Percentiles rank a stretch among this genome's conserved stretches.
These are phyloP conservation scores for Jackrogersella minutella DNA, from an alignment of 495 filamentous ascomycete genomes.

Conservation along the genomic window DNA sequence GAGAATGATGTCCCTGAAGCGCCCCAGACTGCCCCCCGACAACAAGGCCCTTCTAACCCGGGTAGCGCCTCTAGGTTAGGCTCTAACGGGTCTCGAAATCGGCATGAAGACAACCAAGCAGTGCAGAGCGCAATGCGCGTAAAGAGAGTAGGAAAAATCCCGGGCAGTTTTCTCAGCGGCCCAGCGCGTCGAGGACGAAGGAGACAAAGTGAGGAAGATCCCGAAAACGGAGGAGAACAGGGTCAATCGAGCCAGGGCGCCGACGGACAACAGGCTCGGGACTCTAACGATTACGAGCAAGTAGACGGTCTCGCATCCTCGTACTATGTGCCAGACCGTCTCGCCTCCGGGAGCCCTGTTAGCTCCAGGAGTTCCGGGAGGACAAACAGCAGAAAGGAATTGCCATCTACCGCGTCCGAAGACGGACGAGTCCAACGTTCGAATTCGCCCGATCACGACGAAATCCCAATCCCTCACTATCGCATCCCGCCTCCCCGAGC, in stretches of 20 bases:
- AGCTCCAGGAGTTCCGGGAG: slow-evolving; percentile 49
- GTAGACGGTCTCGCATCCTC: slow-evolving; percentile 48
- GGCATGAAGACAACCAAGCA: slow-evolving; percentile 65
- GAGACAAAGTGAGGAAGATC: slow-evolving; percentile 78
- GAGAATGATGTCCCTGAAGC: slow-evolving; percentile 52
- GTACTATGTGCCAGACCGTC: slow-evolving; percentile 51
- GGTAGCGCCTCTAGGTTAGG: slow-evolving; percentile 61
- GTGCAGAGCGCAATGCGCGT: slow-evolving; percentile 73
- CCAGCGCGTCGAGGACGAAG: slow-evolving; percentile 76
- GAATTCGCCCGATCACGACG: slow-evolving; percentile 42
- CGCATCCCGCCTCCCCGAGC: slow-evolving; percentile 68
- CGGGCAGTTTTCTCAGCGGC: slow-evolving; percentile 76
- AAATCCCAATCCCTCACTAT: slow-evolving; percentile 61
- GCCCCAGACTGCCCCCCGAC: slow-evolving; percentile 51
- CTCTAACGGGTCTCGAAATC: slow-evolving; percentile 55
- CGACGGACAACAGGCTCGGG: slow-evolving; percentile 45
- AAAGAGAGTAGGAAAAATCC: slow-evolving; percentile 74
- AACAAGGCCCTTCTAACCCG: slow-evolving; percentile 44
- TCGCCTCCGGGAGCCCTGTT: slow-evolving; percentile 55
- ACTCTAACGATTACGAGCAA: slow-evolving; percentile 27
- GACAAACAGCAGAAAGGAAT: slow-evolving; percentile 45
- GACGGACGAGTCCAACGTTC: slow-evolving; percentile 14
- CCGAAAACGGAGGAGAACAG: slow-evolving; percentile 50
- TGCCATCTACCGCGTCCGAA: slow-evolving; percentile 31
- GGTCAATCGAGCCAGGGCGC: slow-evolving; percentile 48